phyloP scores from a whole-genome alignment of 192 early-diverging fungal genomes.

The Backusella morwellensis region DNA sequence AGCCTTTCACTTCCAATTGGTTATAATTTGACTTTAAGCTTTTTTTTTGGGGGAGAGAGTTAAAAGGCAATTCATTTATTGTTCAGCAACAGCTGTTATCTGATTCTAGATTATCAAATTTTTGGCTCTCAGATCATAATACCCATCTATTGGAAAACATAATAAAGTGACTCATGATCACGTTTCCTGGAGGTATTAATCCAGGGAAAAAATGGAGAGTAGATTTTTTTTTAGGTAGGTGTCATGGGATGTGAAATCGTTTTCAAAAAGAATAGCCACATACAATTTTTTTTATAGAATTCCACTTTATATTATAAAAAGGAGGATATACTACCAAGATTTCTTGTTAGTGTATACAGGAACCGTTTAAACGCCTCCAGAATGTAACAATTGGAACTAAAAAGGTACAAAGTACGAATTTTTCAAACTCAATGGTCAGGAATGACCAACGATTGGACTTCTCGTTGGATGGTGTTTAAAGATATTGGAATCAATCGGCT shows the following conservation, averaged over 20 bases:
- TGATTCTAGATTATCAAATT: neutral
- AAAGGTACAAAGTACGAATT: neutral
- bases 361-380: neutral
- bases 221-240: neutral
- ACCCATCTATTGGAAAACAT: neutral
- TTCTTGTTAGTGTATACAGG: neutral
- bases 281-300: neutral
- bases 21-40: neutral
- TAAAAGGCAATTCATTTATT: neutral
- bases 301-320: neutral
- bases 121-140: neutral
- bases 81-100: neutral
- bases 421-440: neutral
- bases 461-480: neutral
- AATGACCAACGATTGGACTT: neutral
- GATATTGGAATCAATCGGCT: neutral
- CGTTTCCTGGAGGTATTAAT: neutral
- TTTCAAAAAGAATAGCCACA: neutral
- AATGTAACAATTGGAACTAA: neutral
- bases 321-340: neutral
- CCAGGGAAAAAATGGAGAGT: neutral
- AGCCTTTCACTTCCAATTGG: neutral
- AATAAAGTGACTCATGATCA: neutral
- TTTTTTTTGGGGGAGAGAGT: neutral
- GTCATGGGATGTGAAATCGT: neutral